Conservation (phyloP, 306 rosid genomes). For the Lagenaria siceraria region DNA sequence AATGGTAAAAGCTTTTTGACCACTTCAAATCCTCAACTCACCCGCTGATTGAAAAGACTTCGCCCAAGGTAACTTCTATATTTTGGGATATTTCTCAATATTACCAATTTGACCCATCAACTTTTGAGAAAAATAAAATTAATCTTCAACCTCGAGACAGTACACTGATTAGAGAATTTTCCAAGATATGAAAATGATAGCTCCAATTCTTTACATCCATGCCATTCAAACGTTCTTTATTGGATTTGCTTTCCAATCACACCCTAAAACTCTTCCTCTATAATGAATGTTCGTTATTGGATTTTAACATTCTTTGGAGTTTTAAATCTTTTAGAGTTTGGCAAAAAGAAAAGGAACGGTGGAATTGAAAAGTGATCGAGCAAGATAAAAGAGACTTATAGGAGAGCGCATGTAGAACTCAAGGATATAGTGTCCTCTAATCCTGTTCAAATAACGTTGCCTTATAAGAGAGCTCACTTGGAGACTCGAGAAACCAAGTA, state of each 20-base stretch:
- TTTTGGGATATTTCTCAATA: neutral
- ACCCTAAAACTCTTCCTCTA: neutral
- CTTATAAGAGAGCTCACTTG: neutral
- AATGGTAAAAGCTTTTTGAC: neutral
- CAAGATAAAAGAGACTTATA: neutral
- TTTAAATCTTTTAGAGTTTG: too few relatives aligned
- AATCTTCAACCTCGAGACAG: neutral
- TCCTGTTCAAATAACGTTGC: neutral
- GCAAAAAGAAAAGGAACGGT: too few relatives aligned
- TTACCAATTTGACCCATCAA: too few relatives aligned
- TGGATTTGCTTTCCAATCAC: neutral
- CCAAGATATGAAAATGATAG: neutral
- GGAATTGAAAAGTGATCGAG: too few relatives aligned
- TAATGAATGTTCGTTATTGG: neutral
- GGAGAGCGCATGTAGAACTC: neutral
- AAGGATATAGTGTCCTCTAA: neutral
- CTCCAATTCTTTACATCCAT: neutral
- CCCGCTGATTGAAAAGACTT: neutral
- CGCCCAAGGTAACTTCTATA: neutral
- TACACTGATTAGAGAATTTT: neutral
- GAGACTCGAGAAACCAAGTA: neutral
- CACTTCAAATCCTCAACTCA: neutral
- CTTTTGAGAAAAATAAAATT: too few relatives aligned
- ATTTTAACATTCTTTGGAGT: too few relatives aligned
- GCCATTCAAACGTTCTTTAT: neutral